Base-by-base conservation (phyloP, 805 yeast species). In the Candida golubevii region DNA sequence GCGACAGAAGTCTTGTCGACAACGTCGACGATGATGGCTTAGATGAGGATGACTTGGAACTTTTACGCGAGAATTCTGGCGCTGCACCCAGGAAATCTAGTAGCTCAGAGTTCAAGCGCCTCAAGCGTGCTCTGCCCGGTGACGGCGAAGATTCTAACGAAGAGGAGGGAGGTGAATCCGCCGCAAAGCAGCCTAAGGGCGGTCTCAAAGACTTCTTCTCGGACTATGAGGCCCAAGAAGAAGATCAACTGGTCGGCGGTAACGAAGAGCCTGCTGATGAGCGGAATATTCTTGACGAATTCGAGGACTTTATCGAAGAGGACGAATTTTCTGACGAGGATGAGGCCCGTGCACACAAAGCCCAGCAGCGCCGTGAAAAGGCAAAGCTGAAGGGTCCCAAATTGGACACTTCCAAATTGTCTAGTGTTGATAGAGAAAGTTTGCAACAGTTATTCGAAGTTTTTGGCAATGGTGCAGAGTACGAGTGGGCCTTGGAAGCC, bases 401-500 rank as follows among this genome's bases (percentile, higher is more conserved):
- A 55, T 67, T 80, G 62, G 76, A 78, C 55, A 79, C 85, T 10
- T 71, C 80, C 5, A 79, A 79, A 53, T 69, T 80, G 34, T 73
- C 83, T 0, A 78, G 49, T 76, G 87, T 57, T 68, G 96, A 93
- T 56, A 83, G 93, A 44, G 98, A 93, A 57, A 87, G 88, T 61
- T 78, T 91, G 51, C 93, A 88, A 58, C 97, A 91, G 64, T 78
- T 93, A 60, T 89, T 82, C 58, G 99, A 93, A 62, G 88, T 93
- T 11, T 93, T 93, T 61, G 99, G 99, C 53, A 95, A 89, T 63
- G 99, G 99, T 41, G 89, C 83, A 51, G 97, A 91, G 59, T 93
- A 93, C 65, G 97, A 88, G 45, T 93, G 99, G 98, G 99, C 99
- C 10, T 72, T 93, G 44, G 97, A 88, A 58, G 93, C 88, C 27